Base-by-base conservation (phyloP, 2,329 filamentous ascomycete species). In the Fusarium verticillioides region DNA sequence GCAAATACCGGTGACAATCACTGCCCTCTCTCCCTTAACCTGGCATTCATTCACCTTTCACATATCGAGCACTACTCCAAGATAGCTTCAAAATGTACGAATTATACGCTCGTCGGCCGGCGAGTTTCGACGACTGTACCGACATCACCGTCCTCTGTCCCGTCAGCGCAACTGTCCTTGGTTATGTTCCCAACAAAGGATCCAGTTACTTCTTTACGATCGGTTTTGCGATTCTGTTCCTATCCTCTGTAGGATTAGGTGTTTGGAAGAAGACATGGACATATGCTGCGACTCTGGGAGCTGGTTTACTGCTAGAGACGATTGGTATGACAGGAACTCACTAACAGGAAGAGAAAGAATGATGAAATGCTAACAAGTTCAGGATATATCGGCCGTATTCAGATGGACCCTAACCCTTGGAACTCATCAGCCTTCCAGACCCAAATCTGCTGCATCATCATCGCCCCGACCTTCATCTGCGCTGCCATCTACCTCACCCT, bases 401-500 rank as follows among this genome's bases (percentile, higher is more conserved):
- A 86, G 28, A 83, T 91, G 46, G 80, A 86, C 76, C 52, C 80
- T 49, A 88, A 89, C 80, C 88, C 89, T 7, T 92, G 87, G 86
- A 82, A 88, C 79, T 76, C 83, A 19, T 69, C 81, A 60, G 85
- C 86, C 66, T 91, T 91, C 81, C 81, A 90, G 79, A 85, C 87
- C 50, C 88, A 91, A 70, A 90, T 91, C 79, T 86, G 85, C 81
- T 83, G 85, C 80, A 88, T 90, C 81, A 87, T 90, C 80, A 84
- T 90, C 57, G 87, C 83, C n/a, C 88, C 88, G 6, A 89, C 89
- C 36, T 85, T 92, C 66, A 83, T 91, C 80, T 90, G 89, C 80
- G 88, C 89, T 72, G 86, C 85, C 77, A 87, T 92, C 79, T 92
- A 92, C 82, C 86, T 92, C 32, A 90, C 88, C 7, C 86, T 92